Evolutionary conservation across 1,139 yeast species (phyloP).

Genomic region (Sugiyamaella grinbergsii): DNA sequence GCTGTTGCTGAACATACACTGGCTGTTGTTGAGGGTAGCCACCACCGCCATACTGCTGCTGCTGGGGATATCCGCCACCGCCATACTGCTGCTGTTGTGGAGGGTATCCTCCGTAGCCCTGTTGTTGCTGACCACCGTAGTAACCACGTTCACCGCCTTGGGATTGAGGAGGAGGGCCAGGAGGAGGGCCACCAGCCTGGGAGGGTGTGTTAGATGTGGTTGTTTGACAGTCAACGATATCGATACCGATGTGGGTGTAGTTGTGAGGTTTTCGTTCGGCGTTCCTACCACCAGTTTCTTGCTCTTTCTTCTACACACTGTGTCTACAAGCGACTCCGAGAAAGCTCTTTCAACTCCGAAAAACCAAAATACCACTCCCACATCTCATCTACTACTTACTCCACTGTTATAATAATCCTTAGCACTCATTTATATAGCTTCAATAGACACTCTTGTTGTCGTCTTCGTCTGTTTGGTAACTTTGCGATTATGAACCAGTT

Average conservation of each 20-base stretch:
- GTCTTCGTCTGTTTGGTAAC: too few species aligned
- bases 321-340: too few species aligned
- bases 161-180: constrained; percentile 16
- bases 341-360: too few species aligned
- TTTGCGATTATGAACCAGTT: not conserved
- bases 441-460: not conserved
- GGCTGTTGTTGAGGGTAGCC: constrained; percentile 40
- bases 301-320: too few species aligned
- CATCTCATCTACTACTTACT: constrained; percentile 5
- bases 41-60: constrained; percentile 25
- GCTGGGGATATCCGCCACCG: constrained; percentile 2
- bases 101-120: constrained; percentile 19
- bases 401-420: constrained; percentile 31
- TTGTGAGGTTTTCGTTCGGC: too few species aligned
- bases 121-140: constrained; percentile 24
- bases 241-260: too few species aligned
- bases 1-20: constrained; percentile 38
- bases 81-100: not conserved
- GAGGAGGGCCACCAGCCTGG: constrained; percentile 6
- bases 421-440: constrained; percentile 30
- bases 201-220: not conserved
- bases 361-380: not conserved
- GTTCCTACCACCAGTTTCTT: too few species aligned
- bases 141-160: constrained; percentile 31
- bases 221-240: too few species aligned